These are phyloP conservation scores for Fraxinus baroniana DNA, from an alignment of 305 asterid species.

Conservation along the genomic window DNA sequence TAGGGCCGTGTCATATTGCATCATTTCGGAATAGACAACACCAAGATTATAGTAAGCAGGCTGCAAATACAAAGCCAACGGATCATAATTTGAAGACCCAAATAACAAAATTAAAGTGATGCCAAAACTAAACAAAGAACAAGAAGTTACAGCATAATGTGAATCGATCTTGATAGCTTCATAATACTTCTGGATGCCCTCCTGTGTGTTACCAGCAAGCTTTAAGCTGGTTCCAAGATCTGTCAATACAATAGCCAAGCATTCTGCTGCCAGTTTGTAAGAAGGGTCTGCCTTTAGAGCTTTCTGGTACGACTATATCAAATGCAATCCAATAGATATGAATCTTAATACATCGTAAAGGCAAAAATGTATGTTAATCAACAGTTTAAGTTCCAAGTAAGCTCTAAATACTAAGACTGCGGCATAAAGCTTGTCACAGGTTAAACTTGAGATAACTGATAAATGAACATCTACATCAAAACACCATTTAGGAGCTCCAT, in stretches of 20 bases:
- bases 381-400: constrained; percentile 16
- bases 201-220: constrained; percentile 95
- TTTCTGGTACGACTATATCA: constrained; percentile 86
- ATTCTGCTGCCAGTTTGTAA: constrained; percentile 88
- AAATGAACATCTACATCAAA: constrained; percentile 12
- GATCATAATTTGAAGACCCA: constrained; percentile 34
- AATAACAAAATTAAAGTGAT: not conserved
- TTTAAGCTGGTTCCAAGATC: constrained; percentile 97
- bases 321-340: constrained; percentile 21
- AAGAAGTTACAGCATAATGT: constrained; percentile 80
- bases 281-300: constrained; percentile 82
- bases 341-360: constrained; percentile 8
- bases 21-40: constrained; percentile 96
- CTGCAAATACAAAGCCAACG: constrained; percentile 49
- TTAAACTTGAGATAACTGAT: not conserved
- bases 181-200: constrained; percentile 91
- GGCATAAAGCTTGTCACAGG: constrained; percentile 7
- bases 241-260: constrained; percentile 90
- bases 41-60: constrained; percentile 99
- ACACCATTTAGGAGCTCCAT: constrained; percentile 19
- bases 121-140: constrained; percentile 15
- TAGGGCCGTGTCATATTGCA: constrained; percentile 98
- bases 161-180: constrained; percentile 92
- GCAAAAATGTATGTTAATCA: constrained; percentile 10
- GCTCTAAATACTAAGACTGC: constrained; percentile 6